These are phyloP conservation scores for Trichophyton benhamiae DNA, from an alignment of 2,329 filamentous ascomycete species.

Conservation along the genomic window DNA sequence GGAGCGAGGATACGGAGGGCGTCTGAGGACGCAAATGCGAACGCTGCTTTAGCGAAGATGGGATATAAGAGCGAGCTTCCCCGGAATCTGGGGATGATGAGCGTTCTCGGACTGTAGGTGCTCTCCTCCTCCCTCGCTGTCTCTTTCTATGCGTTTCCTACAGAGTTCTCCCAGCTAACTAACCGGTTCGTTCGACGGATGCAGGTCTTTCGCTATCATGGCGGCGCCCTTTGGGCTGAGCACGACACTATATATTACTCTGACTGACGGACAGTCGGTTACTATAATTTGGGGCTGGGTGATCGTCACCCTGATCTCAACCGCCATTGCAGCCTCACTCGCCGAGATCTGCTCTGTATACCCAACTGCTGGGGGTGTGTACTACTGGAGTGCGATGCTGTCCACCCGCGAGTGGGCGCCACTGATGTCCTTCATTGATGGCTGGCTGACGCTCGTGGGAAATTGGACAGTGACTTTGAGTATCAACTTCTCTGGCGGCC, in stretches of 20 bases:
- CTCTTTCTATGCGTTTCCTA: background rate
- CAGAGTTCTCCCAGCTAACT: background rate
- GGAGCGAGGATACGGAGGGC: conserved; percentile 1
- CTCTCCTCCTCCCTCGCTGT: background rate
- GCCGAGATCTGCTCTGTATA: conserved; percentile 59
- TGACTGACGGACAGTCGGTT: conserved; percentile 56
- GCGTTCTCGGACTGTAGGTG: conserved; percentile 49
- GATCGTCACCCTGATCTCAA: conserved; percentile 50
- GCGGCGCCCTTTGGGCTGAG: conserved; percentile 56
- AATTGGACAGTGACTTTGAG: conserved; percentile 58
- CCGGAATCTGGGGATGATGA: conserved; percentile 55
- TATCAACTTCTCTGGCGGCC: conserved; percentile 62
- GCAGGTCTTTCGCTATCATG: conserved; percentile 60
- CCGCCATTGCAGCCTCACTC: conserved; percentile 52
- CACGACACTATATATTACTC: conserved; percentile 56
- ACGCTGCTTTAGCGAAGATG: conserved; percentile 52
- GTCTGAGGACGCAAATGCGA: conserved; percentile 32
- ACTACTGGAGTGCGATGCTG: conserved; percentile 61
- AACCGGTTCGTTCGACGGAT: background rate
- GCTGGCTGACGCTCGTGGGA: conserved; percentile 59
- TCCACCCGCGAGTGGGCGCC: conserved; percentile 53
- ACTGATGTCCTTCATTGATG: conserved; percentile 56
- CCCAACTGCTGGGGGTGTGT: conserved; percentile 56
- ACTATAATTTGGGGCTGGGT: conserved; percentile 61
- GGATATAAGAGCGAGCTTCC: conserved; percentile 57